Evolutionary conservation across 2,329 filamentous ascomycete species (phyloP).

Genomic region (Cryphonectria parasitica): DNA sequence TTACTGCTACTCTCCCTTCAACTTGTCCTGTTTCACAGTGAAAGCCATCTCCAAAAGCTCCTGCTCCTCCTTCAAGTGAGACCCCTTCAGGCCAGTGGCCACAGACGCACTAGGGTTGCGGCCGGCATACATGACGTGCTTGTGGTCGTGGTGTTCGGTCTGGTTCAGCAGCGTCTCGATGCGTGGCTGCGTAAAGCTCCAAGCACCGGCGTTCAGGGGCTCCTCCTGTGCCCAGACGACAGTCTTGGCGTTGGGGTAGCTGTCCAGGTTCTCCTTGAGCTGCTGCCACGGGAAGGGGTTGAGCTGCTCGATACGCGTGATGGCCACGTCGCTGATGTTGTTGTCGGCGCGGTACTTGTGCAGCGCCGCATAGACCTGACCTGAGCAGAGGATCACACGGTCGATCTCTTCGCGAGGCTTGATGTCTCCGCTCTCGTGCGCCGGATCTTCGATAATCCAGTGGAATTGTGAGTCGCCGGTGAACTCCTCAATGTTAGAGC

Average conservation of each 20-base stretch:
- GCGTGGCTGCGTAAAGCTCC: conserved; percentile 96
- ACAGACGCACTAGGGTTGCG: conserved; percentile 92
- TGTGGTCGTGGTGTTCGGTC: conserved; percentile 88
- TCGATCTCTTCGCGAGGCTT: conserved; percentile 84
- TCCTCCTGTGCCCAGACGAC: conserved; percentile 98
- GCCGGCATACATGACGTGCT: conserved; percentile 97
- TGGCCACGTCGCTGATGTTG: conserved; percentile 85
- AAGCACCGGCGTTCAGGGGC: conserved; percentile 94
- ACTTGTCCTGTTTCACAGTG: conserved; percentile 67
- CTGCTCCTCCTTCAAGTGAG: conserved; percentile 90
- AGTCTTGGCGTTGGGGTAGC: conserved; percentile 95
- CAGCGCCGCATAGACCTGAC: conserved; percentile 90
- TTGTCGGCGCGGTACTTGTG: conserved; percentile 89
- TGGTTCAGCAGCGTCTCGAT: conserved; percentile 96
- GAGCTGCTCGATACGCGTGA: conserved; percentile 95
- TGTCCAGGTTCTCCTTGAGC: conserved; percentile 94
- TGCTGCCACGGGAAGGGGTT: conserved; percentile 99
- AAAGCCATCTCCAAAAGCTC: conserved; percentile 74
- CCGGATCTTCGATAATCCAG: conserved; percentile 93
- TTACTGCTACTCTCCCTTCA: conserved; percentile 63
- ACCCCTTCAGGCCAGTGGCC: conserved; percentile 87
- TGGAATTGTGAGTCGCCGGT: conserved; percentile 89
- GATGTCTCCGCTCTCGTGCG: conserved; percentile 76
- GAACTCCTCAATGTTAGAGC: conserved; percentile 90
- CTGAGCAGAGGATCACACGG: conserved; percentile 90